Evolutionary conservation across 495 filamentous ascomycete species (phyloP).

Genomic region (Trichodelitschia bisporula): DNA sequence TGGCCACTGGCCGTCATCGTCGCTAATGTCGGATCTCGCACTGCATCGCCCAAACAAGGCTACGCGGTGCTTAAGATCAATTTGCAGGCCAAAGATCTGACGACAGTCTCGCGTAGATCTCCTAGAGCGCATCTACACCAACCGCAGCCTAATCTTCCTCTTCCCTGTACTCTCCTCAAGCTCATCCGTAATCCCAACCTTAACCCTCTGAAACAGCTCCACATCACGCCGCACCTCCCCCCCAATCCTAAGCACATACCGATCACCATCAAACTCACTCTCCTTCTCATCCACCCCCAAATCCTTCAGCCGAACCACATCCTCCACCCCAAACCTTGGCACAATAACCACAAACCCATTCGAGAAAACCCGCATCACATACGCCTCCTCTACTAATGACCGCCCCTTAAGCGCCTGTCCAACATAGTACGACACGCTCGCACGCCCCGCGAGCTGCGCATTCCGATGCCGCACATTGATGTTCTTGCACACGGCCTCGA

Average conservation of each 20-base stretch:
- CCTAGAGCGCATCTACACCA: conserved; percentile 28
- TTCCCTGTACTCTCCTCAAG: conserved; percentile 89
- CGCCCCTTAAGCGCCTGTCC: conserved; percentile 81
- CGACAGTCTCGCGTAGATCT: too few species aligned
- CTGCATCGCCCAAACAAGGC: too few species aligned
- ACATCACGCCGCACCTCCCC: conserved; percentile 31
- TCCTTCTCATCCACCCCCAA: conserved; percentile 47
- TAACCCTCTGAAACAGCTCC: conserved; percentile 75
- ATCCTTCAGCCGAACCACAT: conserved; percentile 64
- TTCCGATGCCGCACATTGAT: conserved; percentile 95
- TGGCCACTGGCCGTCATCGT: too few species aligned
- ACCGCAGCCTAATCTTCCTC: conserved; percentile 53
- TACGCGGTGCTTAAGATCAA: too few species aligned
- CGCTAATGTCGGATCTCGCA: too few species aligned
- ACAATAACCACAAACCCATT: conserved; percentile 95
- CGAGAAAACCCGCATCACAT: conserved; percentile 87
- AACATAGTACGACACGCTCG: conserved; percentile 90
- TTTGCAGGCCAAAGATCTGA: too few species aligned
- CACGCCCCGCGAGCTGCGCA: conserved; percentile 80
- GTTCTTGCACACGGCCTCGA: conserved; percentile 88
- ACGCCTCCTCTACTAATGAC: conserved; percentile 65
- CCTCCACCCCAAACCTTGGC: conserved; percentile 84
- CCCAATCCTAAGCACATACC: conserved; percentile 41
- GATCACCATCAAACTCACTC: conserved; percentile 58
- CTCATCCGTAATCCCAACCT: conserved; percentile 68